Percentiles rank a stretch among this genome's conserved stretches.
Evolutionary conservation across 805 yeast genomes (phyloP).

Genomic region (Teunomyces tritomae): DNA sequence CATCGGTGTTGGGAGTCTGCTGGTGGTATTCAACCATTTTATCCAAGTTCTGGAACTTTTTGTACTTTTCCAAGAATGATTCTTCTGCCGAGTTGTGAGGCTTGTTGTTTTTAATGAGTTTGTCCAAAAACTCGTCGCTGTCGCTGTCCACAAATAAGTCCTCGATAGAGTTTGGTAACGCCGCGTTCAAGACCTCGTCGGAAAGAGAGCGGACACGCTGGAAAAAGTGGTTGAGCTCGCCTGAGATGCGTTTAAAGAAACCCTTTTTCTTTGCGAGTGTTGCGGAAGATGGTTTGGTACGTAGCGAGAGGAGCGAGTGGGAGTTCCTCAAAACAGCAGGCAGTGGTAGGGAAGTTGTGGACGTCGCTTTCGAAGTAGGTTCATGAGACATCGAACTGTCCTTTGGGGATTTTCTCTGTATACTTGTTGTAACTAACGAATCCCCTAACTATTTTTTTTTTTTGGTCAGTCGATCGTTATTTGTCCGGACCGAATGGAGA

Average conservation of each 20-base stretch:
- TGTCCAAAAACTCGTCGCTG: slow-evolving; percentile 29
- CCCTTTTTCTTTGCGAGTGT: slow-evolving; percentile 17
- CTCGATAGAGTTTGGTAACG: slow-evolving; percentile 46
- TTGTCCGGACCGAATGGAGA: not conserved
- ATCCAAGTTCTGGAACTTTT: slow-evolving; percentile 31
- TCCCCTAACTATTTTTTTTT: not conserved
- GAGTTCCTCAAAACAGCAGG: slow-evolving; percentile 2
- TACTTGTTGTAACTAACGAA: not conserved
- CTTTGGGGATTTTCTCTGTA: not conserved
- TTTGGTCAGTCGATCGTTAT: not conserved
- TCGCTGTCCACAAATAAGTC: slow-evolving; percentile 47
- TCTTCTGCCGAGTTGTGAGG: slow-evolving; percentile 28
- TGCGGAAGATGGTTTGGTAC: slow-evolving; percentile 2
- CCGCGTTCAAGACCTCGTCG: slow-evolving; percentile 43
- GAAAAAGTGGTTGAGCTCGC: slow-evolving; percentile 35
- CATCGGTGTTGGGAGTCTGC: slow-evolving; percentile 10
- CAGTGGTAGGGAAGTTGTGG: not conserved
- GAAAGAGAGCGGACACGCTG: slow-evolving; percentile 40
- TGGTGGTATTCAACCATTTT: slow-evolving; percentile 25
- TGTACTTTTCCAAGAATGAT: slow-evolving; percentile 30
- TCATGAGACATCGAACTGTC: slow-evolving; percentile 4
- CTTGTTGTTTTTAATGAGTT: slow-evolving; percentile 14
- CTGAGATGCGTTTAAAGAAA: slow-evolving; percentile 37
- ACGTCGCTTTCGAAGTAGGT: not conserved
- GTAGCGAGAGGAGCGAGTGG: slow-evolving; percentile 3